Evolutionary conservation across 1,284 basidiomycete genomes (phyloP), one percentile per base, ranked within the genome.

Genomic region (Kwoniella shivajii): DNA sequence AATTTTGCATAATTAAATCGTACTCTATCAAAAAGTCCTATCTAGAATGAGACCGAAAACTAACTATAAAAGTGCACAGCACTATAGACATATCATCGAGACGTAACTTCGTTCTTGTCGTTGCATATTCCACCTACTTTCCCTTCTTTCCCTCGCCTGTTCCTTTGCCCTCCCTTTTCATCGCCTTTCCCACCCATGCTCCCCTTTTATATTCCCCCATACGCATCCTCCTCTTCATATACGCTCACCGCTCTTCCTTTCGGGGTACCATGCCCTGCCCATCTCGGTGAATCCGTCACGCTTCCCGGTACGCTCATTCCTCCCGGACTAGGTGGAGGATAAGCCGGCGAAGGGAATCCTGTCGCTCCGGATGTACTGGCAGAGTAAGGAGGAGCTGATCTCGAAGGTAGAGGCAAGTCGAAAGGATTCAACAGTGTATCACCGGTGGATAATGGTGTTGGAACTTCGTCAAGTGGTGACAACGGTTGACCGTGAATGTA

Each of bases 401-500:
- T 5, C 36, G 24, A 50, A 43, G 27, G 30, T 47, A 31, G 39
- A 31, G 31, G 46, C 38, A 33, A 37, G 53, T 71, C 69, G 42
- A 66, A 71, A 18, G 68, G 68, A 50, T 71, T 71, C 11, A 54
- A 42, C 1, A 51, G 47, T 16, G 33, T 18, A 10, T 47, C 56
- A 22, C 39, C 27, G n/a, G 48, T 61, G 13, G 57, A 54, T 39
- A 57, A 56, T 27, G 66, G 67, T 16, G 76, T 76, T 4, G 66
- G 59, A 3, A 76, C 69, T 59, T 78, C 76, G 14, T 36, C 36
- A 18, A 78, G 51, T 4, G 74, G 72, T 5, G 73, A 68, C 1
- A 78, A 66, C 1, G 76, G 76, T 50, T 64, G 68, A 47, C 76
- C 76, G 55, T 78, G 76, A 38, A 69, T 59, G 57, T 76, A 78